A percentile compares a stretch with the other conserved stretches of the same genome.
Evolutionary conservation across 1,284 basidiomycete species (phyloP).

Genomic region (Exobasidium rhododendri): DNA sequence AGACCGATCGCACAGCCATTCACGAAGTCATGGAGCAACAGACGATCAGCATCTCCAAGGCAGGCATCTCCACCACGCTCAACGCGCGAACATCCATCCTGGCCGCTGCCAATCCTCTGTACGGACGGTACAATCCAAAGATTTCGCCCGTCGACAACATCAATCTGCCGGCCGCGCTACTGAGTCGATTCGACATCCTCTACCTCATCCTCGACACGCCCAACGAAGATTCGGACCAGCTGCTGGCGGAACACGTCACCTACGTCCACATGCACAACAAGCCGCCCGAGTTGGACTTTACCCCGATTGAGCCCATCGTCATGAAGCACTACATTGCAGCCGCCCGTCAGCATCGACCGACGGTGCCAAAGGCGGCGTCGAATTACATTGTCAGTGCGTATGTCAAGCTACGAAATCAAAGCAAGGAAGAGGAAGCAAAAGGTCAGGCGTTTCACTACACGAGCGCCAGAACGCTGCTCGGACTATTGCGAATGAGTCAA

Average conservation of each 20-base stretch:
- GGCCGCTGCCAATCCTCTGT: slow-evolving; percentile 95
- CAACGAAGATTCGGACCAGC: slow-evolving; percentile 86
- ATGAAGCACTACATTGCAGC: slow-evolving; percentile 96
- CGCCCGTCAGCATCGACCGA: slow-evolving; percentile 83
- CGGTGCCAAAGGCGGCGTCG: slow-evolving; percentile 79
- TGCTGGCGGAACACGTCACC: slow-evolving; percentile 93
- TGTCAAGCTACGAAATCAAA: slow-evolving; percentile 85
- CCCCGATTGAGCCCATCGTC: slow-evolving; percentile 74
- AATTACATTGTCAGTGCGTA: slow-evolving; percentile 93
- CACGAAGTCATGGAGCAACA: slow-evolving; percentile 99
- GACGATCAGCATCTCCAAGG: slow-evolving; percentile 98
- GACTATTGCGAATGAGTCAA: slow-evolving; percentile 88
- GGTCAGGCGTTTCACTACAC: slow-evolving; percentile 90
- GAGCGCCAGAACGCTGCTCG: slow-evolving; percentile 92
- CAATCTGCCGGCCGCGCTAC: slow-evolving; percentile 91
- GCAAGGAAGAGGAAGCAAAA: slow-evolving; percentile 83
- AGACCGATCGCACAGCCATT: slow-evolving; percentile 92
- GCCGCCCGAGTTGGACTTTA: slow-evolving; percentile 70
- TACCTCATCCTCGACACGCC: slow-evolving; percentile 98
- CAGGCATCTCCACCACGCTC: slow-evolving; percentile 95
- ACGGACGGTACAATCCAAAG: slow-evolving; percentile 96
- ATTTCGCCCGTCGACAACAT: slow-evolving; percentile 98
- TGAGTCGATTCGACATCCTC: slow-evolving; percentile 92
- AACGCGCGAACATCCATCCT: slow-evolving; percentile 98
- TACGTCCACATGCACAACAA: slow-evolving; percentile 94